A percentile compares a stretch with the other conserved stretches of the same genome.
phyloP scores from a whole-genome alignment of 2,329 filamentous ascomycete genomes.

The Samsoniella hepiali region DNA sequence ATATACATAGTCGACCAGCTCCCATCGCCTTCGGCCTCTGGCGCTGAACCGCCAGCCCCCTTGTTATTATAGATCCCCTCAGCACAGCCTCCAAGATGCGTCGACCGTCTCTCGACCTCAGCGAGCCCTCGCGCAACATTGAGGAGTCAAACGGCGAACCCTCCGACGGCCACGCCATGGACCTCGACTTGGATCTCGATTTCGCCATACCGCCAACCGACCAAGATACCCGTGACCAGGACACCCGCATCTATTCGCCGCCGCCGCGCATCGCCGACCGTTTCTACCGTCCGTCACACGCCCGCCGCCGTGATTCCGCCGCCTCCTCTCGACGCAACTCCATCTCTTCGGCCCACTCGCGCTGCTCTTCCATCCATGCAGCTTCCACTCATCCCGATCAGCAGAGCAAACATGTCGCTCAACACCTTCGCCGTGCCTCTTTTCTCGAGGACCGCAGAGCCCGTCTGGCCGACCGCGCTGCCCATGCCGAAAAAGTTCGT shows the following conservation, averaged over 20 bases:
- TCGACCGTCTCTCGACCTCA: constrained; percentile 40
- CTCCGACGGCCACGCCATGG: constrained; percentile 29
- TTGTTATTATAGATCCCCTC: neutral
- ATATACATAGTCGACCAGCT: neutral
- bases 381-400: constrained; percentile 51
- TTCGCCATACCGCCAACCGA: constrained; percentile 38
- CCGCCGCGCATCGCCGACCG: constrained; percentile 75
- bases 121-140: constrained; percentile 40
- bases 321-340: constrained; percentile 78
- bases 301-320: constrained; percentile 70
- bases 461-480: constrained; percentile 73
- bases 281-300: constrained; percentile 66
- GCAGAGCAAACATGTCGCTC: constrained; percentile 74
- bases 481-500: constrained; percentile 80
- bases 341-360: constrained; percentile 71
- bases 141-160: constrained; percentile 34
- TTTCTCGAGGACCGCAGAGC: constrained; percentile 80
- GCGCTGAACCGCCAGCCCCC: neutral
- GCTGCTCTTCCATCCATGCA: constrained; percentile 58
- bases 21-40: neutral
- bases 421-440: constrained; percentile 74
- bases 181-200: constrained; percentile 26
- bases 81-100: constrained; percentile 36
- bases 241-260: constrained; percentile 51
- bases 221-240: constrained; percentile 35